phyloP scores from a whole-genome alignment of 768 basidiomycete species.

The Tylopilus rubrobrunneus region DNA sequence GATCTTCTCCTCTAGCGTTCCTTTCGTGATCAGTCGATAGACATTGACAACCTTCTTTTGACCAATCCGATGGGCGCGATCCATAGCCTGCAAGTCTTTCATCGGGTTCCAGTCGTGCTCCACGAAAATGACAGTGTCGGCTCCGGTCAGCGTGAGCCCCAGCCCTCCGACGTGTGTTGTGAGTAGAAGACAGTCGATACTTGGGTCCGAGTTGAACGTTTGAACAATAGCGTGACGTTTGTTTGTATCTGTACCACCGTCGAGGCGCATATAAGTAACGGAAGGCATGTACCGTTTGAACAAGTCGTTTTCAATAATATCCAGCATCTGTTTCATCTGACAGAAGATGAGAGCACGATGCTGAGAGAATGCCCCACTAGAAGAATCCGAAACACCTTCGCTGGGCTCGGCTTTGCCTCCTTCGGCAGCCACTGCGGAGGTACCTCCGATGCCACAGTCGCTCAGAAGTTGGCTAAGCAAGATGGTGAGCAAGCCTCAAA shows the following conservation, averaged over 20 bases:
- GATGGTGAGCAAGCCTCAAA: conserved; percentile 4
- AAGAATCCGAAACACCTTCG: conserved; percentile 48
- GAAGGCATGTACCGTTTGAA: conserved; percentile 92
- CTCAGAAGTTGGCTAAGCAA: conserved; percentile 76
- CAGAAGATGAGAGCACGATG: conserved; percentile 99
- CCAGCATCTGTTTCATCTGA: conserved; percentile 98
- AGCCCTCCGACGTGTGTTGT: conserved; percentile 97
- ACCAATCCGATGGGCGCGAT: conserved; percentile 94
- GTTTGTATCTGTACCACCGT: conserved; percentile 86
- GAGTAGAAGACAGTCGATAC: conserved; percentile 91
- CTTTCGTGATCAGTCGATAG: conserved; percentile 94
- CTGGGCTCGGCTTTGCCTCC: conserved; percentile 63
- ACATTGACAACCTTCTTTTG: conserved; percentile 99
- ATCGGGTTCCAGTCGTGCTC: conserved; percentile 99
- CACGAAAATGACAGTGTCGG: conserved; percentile 98
- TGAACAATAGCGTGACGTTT: conserved; percentile 97
- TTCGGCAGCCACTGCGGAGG: conserved; percentile 41
- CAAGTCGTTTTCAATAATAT: conserved; percentile 91
- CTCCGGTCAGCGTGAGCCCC: conserved; percentile 93
- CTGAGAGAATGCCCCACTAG: conserved; percentile 69
- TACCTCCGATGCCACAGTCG: conserved; percentile 89
- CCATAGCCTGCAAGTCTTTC: conserved; percentile 99
- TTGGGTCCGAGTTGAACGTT: conserved; percentile 96
- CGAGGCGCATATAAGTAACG: conserved; percentile 97
- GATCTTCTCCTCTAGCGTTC: conserved; percentile 97